Base-by-base conservation (phyloP, 2,329 filamentous ascomycete genomes). In the Scedosporium boydii region DNA sequence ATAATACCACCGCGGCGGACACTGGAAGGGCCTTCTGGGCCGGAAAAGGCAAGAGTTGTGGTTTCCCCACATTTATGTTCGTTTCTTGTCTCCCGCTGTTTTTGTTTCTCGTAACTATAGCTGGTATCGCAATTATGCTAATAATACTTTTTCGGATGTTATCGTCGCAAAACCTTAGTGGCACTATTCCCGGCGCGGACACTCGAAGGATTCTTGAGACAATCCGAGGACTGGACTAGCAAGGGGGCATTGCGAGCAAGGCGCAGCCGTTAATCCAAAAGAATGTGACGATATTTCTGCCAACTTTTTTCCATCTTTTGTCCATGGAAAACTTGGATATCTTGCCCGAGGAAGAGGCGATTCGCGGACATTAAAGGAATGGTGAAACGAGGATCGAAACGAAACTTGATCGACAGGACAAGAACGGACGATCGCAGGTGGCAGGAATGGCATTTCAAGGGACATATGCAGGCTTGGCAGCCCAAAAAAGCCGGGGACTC, bases 301-400 rank as follows among this genome's bases (percentile, higher is more conserved):
- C 51, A 55, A 27, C 18, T 55, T 27, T 55, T 21, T 18, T 16
- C 51, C n/a, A 38, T 14, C 9, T 38, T 14, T 38, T 27, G 14
- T 55, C 51, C n/a, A 27, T 7, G 21, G 12, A 26, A 46, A 48
- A 23, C 27, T 41, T 60, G 41, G 42, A 48, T 29, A 29, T 18
- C 38, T 46, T 51, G 42, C 26, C 58, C 41, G 12, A 18, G 46
- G 42, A 48, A 48, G n/a, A 27, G 42, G 46, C 41, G 26, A 21
- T 16, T 46, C 27, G 23, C n/a, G 58, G 58, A 60, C 16, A 60
- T 60, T 60, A 60, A 60, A 27, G 58, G 58, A 42, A 18, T n/a
- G 6, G 27, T 46, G 42, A 48, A 60, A 60, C 42, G 58, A 60
- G 44, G 58, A 60, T 60, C 42, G 58, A 60, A 48, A 60, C 41